phyloP scores from a whole-genome alignment of 345 rosid species.

The Eucalyptus cloeziana region DNA sequence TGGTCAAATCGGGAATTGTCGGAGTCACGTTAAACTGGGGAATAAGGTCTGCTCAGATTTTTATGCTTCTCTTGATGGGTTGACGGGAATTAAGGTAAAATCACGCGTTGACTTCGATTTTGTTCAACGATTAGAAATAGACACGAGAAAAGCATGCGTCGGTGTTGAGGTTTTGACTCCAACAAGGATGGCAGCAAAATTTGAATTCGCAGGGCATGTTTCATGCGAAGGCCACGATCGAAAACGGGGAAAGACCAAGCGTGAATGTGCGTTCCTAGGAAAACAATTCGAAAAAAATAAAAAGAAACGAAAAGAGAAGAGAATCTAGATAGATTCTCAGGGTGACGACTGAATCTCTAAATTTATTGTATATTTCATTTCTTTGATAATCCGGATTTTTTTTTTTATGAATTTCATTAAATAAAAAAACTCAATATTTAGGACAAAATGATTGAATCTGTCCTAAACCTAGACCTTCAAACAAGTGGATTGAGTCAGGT shows the following conservation, averaged over 20 bases:
- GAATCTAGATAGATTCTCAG: not conserved
- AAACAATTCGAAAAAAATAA: not conserved
- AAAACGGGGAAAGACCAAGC: not conserved
- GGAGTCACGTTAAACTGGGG: not conserved
- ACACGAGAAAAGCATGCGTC: not conserved
- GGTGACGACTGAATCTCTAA: not conserved
- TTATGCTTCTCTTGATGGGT: not conserved
- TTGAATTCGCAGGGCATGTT: not conserved
- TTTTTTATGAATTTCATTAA: not conserved
- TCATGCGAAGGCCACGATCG: not conserved
- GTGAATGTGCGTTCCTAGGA: not conserved
- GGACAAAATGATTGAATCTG: not conserved
- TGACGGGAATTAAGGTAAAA: not conserved
- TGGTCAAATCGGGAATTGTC: not conserved
- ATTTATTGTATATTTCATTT: not conserved
- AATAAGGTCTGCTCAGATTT: not conserved
- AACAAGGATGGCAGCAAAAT: not conserved
- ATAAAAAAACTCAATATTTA: not conserved
- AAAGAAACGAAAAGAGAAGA: not conserved
- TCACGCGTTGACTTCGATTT: not conserved
- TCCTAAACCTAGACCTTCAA: not conserved
- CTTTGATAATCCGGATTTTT: not conserved
- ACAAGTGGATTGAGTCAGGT: not conserved
- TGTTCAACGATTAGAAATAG: not conserved
- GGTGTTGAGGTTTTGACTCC: not conserved